Evolutionary conservation across 305 asterid species (phyloP).

Genomic region (Coffea humblotiana): DNA sequence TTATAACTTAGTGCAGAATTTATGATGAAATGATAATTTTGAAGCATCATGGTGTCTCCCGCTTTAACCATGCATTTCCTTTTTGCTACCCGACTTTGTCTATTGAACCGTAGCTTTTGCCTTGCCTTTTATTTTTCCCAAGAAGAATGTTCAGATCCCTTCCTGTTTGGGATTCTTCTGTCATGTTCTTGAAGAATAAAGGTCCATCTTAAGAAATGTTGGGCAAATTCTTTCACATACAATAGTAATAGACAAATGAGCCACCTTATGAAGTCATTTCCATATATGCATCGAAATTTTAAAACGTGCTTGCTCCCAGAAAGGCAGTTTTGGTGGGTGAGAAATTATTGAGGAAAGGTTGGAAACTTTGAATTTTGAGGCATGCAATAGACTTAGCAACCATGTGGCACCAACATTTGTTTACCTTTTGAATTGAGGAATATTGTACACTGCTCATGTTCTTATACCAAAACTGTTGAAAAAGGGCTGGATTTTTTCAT

Average conservation of each 20-base stretch:
- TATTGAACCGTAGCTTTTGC: background rate
- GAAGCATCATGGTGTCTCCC: background rate
- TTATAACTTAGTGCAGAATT: background rate
- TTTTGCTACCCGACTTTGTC: constrained; percentile 7
- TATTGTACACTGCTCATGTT: background rate
- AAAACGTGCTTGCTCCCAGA: constrained; percentile 3
- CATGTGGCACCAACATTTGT: background rate
- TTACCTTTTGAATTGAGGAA: background rate
- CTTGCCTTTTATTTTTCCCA: background rate
- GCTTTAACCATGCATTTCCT: background rate
- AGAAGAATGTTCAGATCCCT: background rate
- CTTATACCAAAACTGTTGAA: constrained; percentile 2
- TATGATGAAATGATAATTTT: background rate
- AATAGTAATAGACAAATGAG: background rate
- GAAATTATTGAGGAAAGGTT: constrained; percentile 20
- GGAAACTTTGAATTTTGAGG: constrained; percentile 20
- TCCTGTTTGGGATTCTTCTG: background rate
- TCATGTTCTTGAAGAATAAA: background rate
- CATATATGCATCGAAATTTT: background rate
- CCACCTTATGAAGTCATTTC: background rate
- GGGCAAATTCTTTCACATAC: background rate
- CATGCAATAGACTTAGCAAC: constrained; percentile 9
- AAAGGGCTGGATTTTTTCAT: background rate
- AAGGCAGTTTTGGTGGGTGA: constrained; percentile 22
- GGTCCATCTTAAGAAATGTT: background rate